These are phyloP conservation scores for Aegilops bicornis DNA, from an alignment of 176 grass and related monocot genomes.

Conservation along the genomic window DNA sequence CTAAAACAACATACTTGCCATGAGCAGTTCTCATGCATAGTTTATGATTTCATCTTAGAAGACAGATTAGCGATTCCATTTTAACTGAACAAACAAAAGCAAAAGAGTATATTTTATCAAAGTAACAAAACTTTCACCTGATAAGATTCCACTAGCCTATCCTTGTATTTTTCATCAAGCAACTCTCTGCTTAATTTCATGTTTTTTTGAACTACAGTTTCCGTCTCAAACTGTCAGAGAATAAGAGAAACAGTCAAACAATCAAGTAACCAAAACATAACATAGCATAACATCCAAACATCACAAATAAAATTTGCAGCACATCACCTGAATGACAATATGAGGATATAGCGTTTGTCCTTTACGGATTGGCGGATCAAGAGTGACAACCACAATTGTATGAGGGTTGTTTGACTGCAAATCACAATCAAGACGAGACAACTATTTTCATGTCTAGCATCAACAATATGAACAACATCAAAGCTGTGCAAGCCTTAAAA, in stretches of 20 bases:
- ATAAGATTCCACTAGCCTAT: slow-evolving; percentile 74
- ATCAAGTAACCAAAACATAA: neutral
- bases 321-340: slow-evolving; percentile 95
- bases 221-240: slow-evolving; percentile 83
- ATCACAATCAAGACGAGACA: slow-evolving; percentile 18
- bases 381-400: slow-evolving; percentile 92
- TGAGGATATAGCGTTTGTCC: slow-evolving; percentile 96
- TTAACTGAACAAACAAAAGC: slow-evolving; percentile 10
- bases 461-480: slow-evolving; percentile 5
- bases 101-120: slow-evolving; percentile 5
- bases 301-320: slow-evolving; percentile 7
- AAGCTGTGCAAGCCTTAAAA: neutral
- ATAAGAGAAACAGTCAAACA: slow-evolving; percentile 31
- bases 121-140: slow-evolving; percentile 68
- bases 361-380: slow-evolving; percentile 99
- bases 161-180: slow-evolving; percentile 78
- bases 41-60: slow-evolving; percentile 23
- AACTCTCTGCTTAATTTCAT: slow-evolving; percentile 70
- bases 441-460: slow-evolving; percentile 26
- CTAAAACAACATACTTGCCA: neutral
- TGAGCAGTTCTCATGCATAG: neutral
- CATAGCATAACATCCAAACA: slow-evolving; percentile 8
- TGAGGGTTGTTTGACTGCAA: slow-evolving; percentile 96
- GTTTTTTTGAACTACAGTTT: slow-evolving; percentile 65
- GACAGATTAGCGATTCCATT: neutral